These are phyloP conservation scores for Chrysanthemum lavandulifolium DNA, from an alignment of 129 eudicot species.

Conservation along the genomic window DNA sequence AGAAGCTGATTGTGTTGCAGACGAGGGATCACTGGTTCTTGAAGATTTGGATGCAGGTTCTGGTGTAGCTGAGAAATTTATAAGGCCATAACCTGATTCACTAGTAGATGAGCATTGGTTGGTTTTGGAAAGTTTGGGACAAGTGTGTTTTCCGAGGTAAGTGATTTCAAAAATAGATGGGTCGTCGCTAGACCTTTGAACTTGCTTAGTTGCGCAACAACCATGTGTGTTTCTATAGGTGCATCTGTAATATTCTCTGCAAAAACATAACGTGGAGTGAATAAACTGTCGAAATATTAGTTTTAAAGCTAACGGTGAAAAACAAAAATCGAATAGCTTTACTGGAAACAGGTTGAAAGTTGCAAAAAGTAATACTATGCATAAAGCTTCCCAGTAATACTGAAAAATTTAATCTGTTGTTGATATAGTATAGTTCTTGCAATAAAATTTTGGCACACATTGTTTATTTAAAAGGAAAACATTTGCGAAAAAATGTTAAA, in stretches of 20 bases:
- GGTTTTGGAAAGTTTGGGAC: slow-evolving; percentile 32
- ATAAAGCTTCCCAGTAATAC: no score
- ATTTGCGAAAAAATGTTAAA: background rate
- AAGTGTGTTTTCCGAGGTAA: slow-evolving; percentile 34
- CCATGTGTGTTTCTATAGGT: slow-evolving; percentile 35
- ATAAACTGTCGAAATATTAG: background rate
- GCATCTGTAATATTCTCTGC: slow-evolving; percentile 42
- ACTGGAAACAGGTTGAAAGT: no score
- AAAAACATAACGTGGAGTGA: slow-evolving; percentile 1
- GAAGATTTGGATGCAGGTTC: slow-evolving; percentile 16
- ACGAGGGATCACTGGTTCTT: slow-evolving; percentile 19
- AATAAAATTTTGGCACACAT: no score
- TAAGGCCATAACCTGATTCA: slow-evolving; percentile 29
- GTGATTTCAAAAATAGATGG: slow-evolving; percentile 35
- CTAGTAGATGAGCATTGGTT: slow-evolving; percentile 20
- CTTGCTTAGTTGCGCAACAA: slow-evolving; percentile 40
- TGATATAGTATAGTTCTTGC: no score
- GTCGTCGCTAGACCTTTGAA: slow-evolving; percentile 35
- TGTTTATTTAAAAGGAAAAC: background rate
- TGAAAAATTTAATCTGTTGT: no score
- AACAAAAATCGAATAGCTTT: no score
- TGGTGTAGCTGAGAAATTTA: slow-evolving; percentile 32
- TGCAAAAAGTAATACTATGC: no score
- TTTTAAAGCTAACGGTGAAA: no score
- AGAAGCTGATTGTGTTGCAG: slow-evolving; percentile 33